A percentile compares a stretch with the other conserved stretches of the same genome.
Conservation (phyloP, 2,329 filamentous ascomycete genomes). For the Acrocalymma vagum region DNA sequence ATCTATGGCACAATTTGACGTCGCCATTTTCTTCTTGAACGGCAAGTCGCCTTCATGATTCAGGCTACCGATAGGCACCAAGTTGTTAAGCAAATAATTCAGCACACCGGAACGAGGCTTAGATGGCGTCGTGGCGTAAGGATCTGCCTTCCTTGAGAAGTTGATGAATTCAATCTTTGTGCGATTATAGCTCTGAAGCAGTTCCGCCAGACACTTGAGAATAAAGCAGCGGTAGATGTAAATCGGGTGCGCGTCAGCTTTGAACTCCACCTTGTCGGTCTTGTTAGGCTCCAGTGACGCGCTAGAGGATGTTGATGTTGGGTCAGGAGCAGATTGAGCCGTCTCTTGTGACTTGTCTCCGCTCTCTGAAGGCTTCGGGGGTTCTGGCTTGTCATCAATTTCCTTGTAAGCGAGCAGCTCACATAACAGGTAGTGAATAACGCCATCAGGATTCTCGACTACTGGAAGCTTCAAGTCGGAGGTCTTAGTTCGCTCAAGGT, state of each 20-base stretch:
- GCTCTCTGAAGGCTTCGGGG: slow-evolving; percentile 54
- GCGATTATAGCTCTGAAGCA: slow-evolving; percentile 89
- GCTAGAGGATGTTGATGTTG: slow-evolving; percentile 15
- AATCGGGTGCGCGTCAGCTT: slow-evolving; percentile 90
- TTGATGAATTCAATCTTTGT: slow-evolving; percentile 99
- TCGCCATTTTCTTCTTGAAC: slow-evolving; percentile 85
- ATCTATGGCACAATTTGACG: slow-evolving; percentile 84
- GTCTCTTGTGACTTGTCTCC: slow-evolving; percentile 28
- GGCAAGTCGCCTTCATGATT: slow-evolving; percentile 77
- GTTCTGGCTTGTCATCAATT: slow-evolving; percentile 82
- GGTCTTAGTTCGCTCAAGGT: slow-evolving; percentile 71
- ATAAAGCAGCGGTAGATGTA: slow-evolving; percentile 97
- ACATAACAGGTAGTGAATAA: slow-evolving; percentile 92
- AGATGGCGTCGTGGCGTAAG: slow-evolving; percentile 85
- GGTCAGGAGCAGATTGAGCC: slow-evolving; percentile 14
- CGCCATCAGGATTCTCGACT: slow-evolving; percentile 91
- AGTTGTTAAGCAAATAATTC: slow-evolving; percentile 88
- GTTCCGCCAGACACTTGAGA: slow-evolving; percentile 88
- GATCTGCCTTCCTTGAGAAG: slow-evolving; percentile 90
- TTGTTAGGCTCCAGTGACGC: slow-evolving; percentile 45
- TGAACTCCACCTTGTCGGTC: slow-evolving; percentile 77
- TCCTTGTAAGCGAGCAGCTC: slow-evolving; percentile 92
- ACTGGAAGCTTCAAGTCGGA: slow-evolving; percentile 80
- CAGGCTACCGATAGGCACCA: slow-evolving; percentile 72
- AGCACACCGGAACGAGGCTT: slow-evolving; percentile 92